Conservation (phyloP, 2,329 filamentous ascomycete species). For the Chaetomium globosum region DNA sequence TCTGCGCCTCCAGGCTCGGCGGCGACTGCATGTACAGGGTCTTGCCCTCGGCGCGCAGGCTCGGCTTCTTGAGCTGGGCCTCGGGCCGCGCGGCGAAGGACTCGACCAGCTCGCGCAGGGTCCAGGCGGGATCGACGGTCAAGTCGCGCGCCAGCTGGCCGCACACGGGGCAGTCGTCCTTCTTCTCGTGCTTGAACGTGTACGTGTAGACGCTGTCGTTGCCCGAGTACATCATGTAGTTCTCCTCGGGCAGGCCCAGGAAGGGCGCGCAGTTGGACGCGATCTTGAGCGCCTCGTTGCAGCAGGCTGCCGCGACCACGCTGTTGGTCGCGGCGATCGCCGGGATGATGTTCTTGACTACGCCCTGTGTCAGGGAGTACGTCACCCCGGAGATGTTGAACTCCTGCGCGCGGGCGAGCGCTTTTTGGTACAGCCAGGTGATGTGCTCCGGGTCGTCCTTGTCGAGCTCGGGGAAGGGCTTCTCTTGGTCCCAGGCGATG, state of each 20-base stretch:
- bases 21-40: constrained; percentile 90
- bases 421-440: constrained; percentile 91
- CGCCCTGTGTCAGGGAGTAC: constrained; percentile 93
- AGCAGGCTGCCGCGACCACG: constrained; percentile 92
- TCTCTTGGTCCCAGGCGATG: constrained; percentile 91
- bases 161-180: constrained; percentile 92
- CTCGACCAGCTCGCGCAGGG: constrained; percentile 82
- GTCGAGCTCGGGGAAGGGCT: constrained; percentile 82
- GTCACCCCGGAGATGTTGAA: constrained; percentile 92
- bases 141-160: constrained; percentile 74
- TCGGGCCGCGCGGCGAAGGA: constrained; percentile 81
- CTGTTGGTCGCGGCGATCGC: constrained; percentile 98
- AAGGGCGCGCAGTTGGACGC: constrained; percentile 79
- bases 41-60: constrained; percentile 74
- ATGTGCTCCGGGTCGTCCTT: constrained; percentile 97
- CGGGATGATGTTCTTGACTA: constrained; percentile 99
- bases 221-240: constrained; percentile 99
- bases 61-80: constrained; percentile 91
- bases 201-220: constrained; percentile 96
- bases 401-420: constrained; percentile 76
- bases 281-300: constrained; percentile 96
- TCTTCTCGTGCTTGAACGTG: constrained; percentile 93
- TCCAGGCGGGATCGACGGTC: constrained; percentile 68
- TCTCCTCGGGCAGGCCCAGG: constrained; percentile 62
- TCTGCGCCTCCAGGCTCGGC: constrained; percentile 79